Conservation (phyloP, 2,329 filamentous ascomycete genomes). For the Cytospora chrysosperma region DNA sequence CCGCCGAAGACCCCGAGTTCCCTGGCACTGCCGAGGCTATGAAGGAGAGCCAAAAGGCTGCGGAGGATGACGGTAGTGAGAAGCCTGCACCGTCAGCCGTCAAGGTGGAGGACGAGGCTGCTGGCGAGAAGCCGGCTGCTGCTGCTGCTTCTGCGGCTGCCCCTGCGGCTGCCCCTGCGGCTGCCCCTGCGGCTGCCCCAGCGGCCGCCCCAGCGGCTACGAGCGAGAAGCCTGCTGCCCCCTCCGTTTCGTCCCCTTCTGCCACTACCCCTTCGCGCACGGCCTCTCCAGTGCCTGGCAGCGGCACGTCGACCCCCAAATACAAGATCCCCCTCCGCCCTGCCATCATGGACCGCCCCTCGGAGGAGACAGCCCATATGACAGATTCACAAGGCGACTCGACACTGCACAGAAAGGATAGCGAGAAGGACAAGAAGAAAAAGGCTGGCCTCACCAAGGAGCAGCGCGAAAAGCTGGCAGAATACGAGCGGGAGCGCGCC, state of each 20-base stretch:
- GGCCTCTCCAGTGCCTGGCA: conserved; percentile 40
- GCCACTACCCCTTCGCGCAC: conserved; percentile 43
- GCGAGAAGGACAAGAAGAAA: conserved; percentile 48
- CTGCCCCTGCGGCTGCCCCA: neutral
- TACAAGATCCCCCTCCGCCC: conserved; percentile 71
- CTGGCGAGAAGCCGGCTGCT: conserved; percentile 25
- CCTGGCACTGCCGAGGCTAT: conserved; percentile 58
- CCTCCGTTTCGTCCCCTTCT: conserved; percentile 37
- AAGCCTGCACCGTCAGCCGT: conserved; percentile 38
- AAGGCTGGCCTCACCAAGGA: conserved; percentile 85
- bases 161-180: conserved; percentile 1
- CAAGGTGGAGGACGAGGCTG: conserved; percentile 38
- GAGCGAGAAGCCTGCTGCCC: conserved; percentile 29
- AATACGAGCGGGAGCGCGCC: conserved; percentile 83
- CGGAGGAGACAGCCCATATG: conserved; percentile 73
- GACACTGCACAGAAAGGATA: conserved; percentile 66
- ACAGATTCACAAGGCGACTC: conserved; percentile 65
- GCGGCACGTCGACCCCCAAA: conserved; percentile 41
- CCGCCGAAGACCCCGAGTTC: conserved; percentile 47
- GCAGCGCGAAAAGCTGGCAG: conserved; percentile 86
- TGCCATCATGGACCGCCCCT: conserved; percentile 79
- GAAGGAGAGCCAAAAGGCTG: conserved; percentile 51
- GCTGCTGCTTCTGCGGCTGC: too few species aligned
- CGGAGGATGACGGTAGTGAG: conserved; percentile 34
- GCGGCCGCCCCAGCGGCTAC: neutral